These are phyloP conservation scores for Russula vinacea DNA, from an alignment of 768 basidiomycete genomes.

Conservation along the genomic window DNA sequence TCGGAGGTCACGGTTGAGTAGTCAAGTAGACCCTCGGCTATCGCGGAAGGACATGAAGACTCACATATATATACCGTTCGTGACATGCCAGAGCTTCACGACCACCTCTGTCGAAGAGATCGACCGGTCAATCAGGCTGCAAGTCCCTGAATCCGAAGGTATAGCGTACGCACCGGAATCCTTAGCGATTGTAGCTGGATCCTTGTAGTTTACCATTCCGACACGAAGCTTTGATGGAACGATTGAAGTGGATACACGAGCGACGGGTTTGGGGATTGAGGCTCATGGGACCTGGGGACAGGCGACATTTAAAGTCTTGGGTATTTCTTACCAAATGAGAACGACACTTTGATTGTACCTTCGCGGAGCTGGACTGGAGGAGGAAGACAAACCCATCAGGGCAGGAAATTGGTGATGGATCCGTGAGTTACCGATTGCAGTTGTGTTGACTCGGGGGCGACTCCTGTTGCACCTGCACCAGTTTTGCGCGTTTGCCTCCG, in stretches of 20 bases:
- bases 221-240: neutral
- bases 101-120: neutral
- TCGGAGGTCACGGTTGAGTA: neutral
- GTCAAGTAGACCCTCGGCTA: neutral
- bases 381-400: too few species aligned
- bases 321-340: too few species aligned
- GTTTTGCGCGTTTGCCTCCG: too few species aligned
- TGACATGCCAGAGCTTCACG: constrained; percentile 3
- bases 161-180: neutral
- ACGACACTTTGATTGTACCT: too few species aligned
- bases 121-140: neutral
- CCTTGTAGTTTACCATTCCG: constrained; percentile 5
- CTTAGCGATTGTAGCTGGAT: neutral
- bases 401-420: too few species aligned
- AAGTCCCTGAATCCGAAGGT: too few species aligned
- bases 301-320: too few species aligned
- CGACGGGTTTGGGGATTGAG: neutral
- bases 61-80: constrained; percentile 8
- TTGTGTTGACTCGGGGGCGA: too few species aligned
- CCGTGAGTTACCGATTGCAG: too few species aligned
- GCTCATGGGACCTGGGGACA: too few species aligned
- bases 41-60: neutral
- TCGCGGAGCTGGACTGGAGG: too few species aligned
- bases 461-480: too few species aligned
- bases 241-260: neutral